Base-by-base conservation (phyloP, 768 basidiomycete genomes). In the Termitomyces sp. region DNA sequence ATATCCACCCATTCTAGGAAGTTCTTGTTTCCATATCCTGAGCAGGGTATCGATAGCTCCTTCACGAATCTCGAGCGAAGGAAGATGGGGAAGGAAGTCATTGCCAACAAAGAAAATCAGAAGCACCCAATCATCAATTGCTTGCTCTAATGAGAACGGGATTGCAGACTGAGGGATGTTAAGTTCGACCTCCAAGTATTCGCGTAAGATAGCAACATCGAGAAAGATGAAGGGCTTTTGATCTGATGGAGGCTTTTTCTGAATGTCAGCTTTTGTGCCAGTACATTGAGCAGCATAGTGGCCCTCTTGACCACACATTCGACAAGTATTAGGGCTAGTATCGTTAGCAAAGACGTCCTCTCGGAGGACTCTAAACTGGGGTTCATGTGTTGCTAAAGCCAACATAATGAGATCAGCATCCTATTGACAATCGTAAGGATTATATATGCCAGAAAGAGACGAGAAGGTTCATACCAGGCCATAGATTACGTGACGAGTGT, bases 351-450 rank as follows among this genome's bases (percentile, higher is more conserved):
- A 99, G 51, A 99, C 97, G 74, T 99, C 97, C 76, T 99, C 97
- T 72, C 97, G 88, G 66, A 99, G 82, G 53, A 99, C 97, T 72
- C 91, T 87, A 78, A 99, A 99, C 72, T 96, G 77, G n/a, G 97
- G 96, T 73, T 99, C 97, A 71, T 99, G 97, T 31, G 97, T 99
- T 52, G 97, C 97, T 63, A 99, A 81, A 49, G 94, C 86, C 64
- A 99, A 86, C 97, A 99, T 99, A 73, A 99, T 99, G 48, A 99
- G 83, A 84, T 99, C 97, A 62, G 97, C 97, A 77, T 99, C 97
- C 92, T 96, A 3, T 43, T 56, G 3, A 61, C 14, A 56, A 54
- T 32, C 65, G 62, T 70, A 55, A 70, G 56, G 38, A 20, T 37
- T 53, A 49, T 34, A 52, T 38, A 51, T 54, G 17, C 34, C 42